phyloP scores from a whole-genome alignment of 2,329 filamentous ascomycete species.

The Blastomyces parvus region DNA sequence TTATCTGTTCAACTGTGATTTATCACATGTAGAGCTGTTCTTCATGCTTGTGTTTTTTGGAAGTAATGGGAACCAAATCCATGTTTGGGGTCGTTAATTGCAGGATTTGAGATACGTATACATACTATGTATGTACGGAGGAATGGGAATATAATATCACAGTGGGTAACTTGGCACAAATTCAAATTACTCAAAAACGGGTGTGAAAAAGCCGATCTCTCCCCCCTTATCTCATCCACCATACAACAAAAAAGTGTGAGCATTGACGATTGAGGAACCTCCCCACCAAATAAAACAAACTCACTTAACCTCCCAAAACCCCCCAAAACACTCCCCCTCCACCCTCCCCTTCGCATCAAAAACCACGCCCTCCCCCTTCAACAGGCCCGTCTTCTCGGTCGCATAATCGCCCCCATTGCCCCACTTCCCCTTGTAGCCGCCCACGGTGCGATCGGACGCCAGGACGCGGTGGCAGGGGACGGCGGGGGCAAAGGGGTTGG shows the following conservation, averaged over 20 bases:
- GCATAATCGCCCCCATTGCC: conserved; percentile 37
- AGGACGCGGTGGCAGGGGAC: conserved; percentile 77
- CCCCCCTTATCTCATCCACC: neutral
- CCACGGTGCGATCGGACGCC: conserved; percentile 54
- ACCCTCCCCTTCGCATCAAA: conserved; percentile 38
- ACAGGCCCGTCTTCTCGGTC: conserved; percentile 33
- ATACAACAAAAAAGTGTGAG: no score
- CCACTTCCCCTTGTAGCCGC: conserved; percentile 45
- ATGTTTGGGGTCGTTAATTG: no score
- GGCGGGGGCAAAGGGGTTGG: conserved; percentile 71
- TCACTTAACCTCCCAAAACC: conserved; percentile 20
- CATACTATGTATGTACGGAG: no score
- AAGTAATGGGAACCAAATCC: no score
- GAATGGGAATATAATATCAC: no score
- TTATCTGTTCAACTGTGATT: no score
- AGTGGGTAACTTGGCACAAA: neutral
- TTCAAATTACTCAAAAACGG: neutral
- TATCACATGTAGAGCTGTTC: no score
- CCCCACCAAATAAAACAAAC: neutral
- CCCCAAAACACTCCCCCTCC: conserved; percentile 26
- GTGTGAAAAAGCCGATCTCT: neutral
- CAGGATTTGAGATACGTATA: no score
- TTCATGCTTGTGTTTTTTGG: no score
- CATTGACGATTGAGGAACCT: no score
- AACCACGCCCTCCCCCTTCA: conserved; percentile 36